Evolutionary conservation across 1,284 basidiomycete genomes (phyloP), one percentile per base, ranked within the genome.

Genomic region (Tilletia horrida): DNA sequence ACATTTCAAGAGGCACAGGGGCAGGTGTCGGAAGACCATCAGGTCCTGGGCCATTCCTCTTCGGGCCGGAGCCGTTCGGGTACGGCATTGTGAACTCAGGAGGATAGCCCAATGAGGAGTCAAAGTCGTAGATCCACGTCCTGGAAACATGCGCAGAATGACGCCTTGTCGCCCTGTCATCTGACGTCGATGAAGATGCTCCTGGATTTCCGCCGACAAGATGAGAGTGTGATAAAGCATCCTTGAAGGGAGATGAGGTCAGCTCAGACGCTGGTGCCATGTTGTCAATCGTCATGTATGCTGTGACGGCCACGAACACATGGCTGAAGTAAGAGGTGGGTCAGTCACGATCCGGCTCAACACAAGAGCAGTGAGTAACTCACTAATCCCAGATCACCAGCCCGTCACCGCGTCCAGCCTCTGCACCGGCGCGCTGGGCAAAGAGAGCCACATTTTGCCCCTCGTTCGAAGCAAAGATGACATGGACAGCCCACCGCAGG

Each of bases 381-480:
- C 29, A 59, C 55, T 78, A 78, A 52, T 78, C 76, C 76, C 76
- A 78, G 0, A 78, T 63, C 14, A 78, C 76, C 0, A 69, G 44
- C 69, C 45, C 27, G 1, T 59, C 55, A 21, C 69, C 73, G 0
- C 64, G 62, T 14, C 44, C 45, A 6, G 67, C 62, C 11, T 69
- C 59, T 13, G 63, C 64, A 3, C 69, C 69, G 3, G 73, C 73
- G 0, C 64, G 21, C 42, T 78, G 76, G n/a, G 69, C 27, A 55
- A 71, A 75, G 14, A 78, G 63, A 11, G 72, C 55, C 11, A 73
- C 72, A 7, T 47, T 70, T 42, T 68, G 66, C 2, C 13, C 35
- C 4, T 52, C 8, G 27, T 76, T 76, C 67, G 72, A 75, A 45
- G 76, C 72, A 25, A 78, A 69, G 18, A 73, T 44, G 2, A 66